Percentiles rank a stretch among this genome's conserved stretches.
Evolutionary conservation across 1,139 yeast genomes (phyloP).

Genomic region (Yamadazyma membranifaciens): DNA sequence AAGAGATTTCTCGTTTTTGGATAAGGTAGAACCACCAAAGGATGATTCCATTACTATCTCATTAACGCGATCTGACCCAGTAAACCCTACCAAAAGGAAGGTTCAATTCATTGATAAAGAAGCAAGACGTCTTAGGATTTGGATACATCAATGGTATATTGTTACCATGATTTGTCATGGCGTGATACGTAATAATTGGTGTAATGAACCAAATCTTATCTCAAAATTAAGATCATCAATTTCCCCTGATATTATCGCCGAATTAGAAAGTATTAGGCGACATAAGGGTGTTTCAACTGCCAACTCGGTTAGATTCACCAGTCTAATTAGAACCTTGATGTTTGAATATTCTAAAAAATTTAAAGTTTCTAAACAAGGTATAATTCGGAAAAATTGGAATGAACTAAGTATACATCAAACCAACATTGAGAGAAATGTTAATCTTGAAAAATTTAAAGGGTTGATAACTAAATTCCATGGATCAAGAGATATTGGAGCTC

Average conservation of each 20-base stretch:
- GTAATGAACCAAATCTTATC: conserved; percentile 50
- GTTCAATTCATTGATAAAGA: conserved; percentile 45
- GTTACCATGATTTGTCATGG: conserved; percentile 65
- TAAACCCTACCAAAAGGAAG: conserved; percentile 16
- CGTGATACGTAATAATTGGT: conserved; percentile 68
- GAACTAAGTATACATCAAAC: conserved; percentile 34
- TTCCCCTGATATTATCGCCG: conserved; percentile 43
- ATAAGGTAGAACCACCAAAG: conserved; percentile 1
- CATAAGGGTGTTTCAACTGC: conserved; percentile 32
- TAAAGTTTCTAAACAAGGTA: conserved; percentile 45
- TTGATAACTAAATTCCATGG: conserved; percentile 54
- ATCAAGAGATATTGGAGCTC: conserved; percentile 77
- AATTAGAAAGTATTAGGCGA: conserved; percentile 37
- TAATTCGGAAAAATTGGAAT: conserved; percentile 59
- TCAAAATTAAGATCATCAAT: conserved; percentile 40
- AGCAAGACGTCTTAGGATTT: conserved; percentile 51
- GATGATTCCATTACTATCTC: conserved; percentile 20
- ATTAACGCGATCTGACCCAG: conserved; percentile 11
- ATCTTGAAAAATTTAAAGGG: conserved; percentile 34
- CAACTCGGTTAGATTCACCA: conserved; percentile 70
- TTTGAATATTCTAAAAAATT: conserved; percentile 61
- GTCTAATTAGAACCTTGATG: conserved; percentile 68
- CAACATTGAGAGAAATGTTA: conserved; percentile 23
- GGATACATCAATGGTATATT: conserved; percentile 61
- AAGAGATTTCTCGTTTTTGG: conserved; percentile 19